Conservation (phyloP, 2,329 filamentous ascomycete genomes). For the Cryphonectria radicalis region DNA sequence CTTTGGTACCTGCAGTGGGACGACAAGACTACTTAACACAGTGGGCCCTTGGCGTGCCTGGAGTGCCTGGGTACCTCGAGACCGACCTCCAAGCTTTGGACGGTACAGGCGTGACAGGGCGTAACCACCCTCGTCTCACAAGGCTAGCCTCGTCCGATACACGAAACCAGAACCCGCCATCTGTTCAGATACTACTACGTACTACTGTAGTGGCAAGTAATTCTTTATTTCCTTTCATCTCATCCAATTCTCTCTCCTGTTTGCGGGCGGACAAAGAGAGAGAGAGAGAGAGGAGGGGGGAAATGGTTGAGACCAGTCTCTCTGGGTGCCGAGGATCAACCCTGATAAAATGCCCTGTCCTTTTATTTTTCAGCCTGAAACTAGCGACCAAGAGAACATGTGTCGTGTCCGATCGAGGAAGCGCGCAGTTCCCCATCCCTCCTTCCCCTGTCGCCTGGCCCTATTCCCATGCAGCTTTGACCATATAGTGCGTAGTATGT, state of each 20-base stretch:
- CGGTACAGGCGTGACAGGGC: not conserved
- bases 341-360: not conserved
- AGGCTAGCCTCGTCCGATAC: constrained; percentile 11
- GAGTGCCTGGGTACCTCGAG: not conserved
- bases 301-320: not conserved
- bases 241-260: not conserved
- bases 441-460: not conserved
- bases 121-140: constrained; percentile 8
- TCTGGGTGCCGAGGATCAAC: not conserved
- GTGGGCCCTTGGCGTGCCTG: not conserved
- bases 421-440: not conserved
- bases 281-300: no score
- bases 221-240: not conserved
- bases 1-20: not conserved
- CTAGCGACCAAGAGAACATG: not conserved
- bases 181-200: not conserved
- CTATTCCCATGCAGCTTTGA: not conserved
- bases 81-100: not conserved
- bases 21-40: not conserved
- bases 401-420: not conserved
- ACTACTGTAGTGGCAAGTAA: not conserved
- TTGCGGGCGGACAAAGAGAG: not conserved
- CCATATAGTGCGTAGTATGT: not conserved
- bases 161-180: constrained; percentile 8
- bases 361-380: not conserved